These are phyloP conservation scores for Rhododendron kiyosumense DNA, from an alignment of 148 eudicot species.

Conservation along the genomic window DNA sequence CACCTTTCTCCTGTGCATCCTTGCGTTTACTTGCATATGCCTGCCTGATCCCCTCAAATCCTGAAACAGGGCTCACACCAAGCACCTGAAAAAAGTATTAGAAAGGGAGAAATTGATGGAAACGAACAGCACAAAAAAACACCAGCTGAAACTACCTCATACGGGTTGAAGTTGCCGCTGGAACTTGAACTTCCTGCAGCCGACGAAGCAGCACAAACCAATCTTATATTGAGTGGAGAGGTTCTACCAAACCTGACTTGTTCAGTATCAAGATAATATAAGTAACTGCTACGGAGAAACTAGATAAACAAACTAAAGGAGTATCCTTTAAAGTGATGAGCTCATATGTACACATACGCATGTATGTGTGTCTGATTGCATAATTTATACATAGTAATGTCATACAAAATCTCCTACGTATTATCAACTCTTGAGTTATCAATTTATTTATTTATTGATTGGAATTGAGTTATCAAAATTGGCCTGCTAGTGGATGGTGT, in stretches of 20 bases:
- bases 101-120: not conserved
- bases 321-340: not conserved
- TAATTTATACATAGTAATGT: not conserved
- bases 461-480: no score
- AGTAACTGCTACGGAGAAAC: not conserved
- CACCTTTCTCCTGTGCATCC: slow-evolving; percentile 90
- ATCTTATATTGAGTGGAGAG: slow-evolving; percentile 21
- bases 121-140: not conserved
- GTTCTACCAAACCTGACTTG: slow-evolving; percentile 30
- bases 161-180: slow-evolving; percentile 57
- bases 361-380: not conserved
- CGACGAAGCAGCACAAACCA: slow-evolving; percentile 61
- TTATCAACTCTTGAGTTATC: no score
- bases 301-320: not conserved
- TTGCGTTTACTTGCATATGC: slow-evolving; percentile 66
- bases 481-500: not conserved
- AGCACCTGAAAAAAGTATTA: slow-evolving; percentile 44
- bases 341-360: not conserved
- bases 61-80: slow-evolving; percentile 82
- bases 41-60: slow-evolving; percentile 75
- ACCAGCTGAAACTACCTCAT: slow-evolving; percentile 42
- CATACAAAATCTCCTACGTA: not conserved
- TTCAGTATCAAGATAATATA: slow-evolving; percentile 4
- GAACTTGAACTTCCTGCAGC: slow-evolving; percentile 76
- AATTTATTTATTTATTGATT: no score